Percentiles rank a stretch among this genome's conserved stretches.
Evolutionary conservation across 2,329 filamentous ascomycete species (phyloP).

Genomic region (Microsporum audouinii): DNA sequence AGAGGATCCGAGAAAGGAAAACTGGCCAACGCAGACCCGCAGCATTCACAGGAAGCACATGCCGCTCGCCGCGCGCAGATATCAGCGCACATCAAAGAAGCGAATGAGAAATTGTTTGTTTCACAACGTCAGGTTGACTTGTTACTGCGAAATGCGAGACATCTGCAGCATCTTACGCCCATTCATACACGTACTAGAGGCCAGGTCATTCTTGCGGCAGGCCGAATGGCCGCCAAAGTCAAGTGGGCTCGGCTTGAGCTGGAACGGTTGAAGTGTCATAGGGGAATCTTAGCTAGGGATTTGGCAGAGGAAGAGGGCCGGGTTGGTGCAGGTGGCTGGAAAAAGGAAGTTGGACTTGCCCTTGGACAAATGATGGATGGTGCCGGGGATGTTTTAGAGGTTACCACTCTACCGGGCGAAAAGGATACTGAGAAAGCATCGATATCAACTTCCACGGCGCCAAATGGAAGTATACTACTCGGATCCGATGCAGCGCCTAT

Average conservation of each 20-base stretch:
- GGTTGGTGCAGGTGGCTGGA: constrained; percentile 6
- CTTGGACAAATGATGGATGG: constrained; percentile 19
- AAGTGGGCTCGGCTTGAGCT: constrained; percentile 94
- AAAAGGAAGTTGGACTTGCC: constrained; percentile 14
- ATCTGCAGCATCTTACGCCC: constrained; percentile 77
- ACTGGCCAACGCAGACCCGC: constrained; percentile 63
- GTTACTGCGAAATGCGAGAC: constrained; percentile 76
- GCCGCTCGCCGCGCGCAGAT: constrained; percentile 73
- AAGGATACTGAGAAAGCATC: not conserved
- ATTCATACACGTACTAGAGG: constrained; percentile 86
- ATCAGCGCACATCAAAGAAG: constrained; percentile 68
- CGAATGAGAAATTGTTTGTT: constrained; percentile 62
- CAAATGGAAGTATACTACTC: not conserved
- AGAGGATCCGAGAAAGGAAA: constrained; percentile 57
- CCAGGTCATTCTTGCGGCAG: constrained; percentile 71
- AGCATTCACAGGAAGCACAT: constrained; percentile 78
- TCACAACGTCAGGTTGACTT: constrained; percentile 69
- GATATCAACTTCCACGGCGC: not conserved
- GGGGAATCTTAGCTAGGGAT: constrained; percentile 75
- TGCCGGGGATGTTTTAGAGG: constrained; percentile 9
- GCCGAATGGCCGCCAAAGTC: constrained; percentile 71
- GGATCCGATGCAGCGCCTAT: not conserved
- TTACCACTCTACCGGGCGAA: not conserved
- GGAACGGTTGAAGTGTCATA: constrained; percentile 82
- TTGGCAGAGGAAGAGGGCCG: constrained; percentile 58